phyloP scores from a whole-genome alignment of 1,284 basidiomycete genomes.

The Cryptococcus depauperatus region DNA sequence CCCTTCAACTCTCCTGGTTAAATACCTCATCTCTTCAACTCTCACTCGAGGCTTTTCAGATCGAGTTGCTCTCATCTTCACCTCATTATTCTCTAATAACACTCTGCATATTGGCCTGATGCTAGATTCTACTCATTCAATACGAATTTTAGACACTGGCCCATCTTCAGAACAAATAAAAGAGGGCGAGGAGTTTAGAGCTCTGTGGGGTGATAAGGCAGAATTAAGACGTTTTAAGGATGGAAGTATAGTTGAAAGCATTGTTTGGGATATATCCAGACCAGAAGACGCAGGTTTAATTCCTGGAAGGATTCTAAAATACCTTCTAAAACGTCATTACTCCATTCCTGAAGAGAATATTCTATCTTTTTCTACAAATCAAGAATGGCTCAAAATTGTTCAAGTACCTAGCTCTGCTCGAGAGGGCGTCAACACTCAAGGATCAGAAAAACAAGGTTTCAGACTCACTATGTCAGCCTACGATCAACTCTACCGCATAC shows the following conservation, averaged over 20 bases:
- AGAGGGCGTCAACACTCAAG: constrained; percentile 44
- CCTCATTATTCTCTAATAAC: constrained; percentile 46
- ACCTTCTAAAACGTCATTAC: constrained; percentile 71
- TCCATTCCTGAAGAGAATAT: constrained; percentile 53
- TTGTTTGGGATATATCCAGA: constrained; percentile 67
- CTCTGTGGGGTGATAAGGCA: constrained; percentile 85
- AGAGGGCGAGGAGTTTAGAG: constrained; percentile 57
- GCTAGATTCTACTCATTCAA: constrained; percentile 61
- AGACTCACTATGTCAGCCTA: constrained; percentile 71
- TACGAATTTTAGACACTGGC: constrained; percentile 79
- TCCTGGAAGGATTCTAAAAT: constrained; percentile 63
- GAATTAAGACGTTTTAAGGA: constrained; percentile 97
- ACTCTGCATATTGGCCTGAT: constrained; percentile 60
- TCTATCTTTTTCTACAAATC: constrained; percentile 51
- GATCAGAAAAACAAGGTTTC: constrained; percentile 55
- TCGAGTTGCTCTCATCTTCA: constrained; percentile 55
- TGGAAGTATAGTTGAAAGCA: constrained; percentile 82
- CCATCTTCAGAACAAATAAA: constrained; percentile 61
- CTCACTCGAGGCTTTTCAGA: constrained; percentile 63
- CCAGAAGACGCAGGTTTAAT: constrained; percentile 70
- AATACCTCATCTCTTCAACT: constrained; percentile 52
- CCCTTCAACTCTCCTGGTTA: constrained; percentile 56
- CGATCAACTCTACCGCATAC: constrained; percentile 64
- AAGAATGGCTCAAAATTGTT: constrained; percentile 55
- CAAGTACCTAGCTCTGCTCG: constrained; percentile 55